Base-by-base conservation (phyloP, 2,329 filamentous ascomycete species). In the Penicillium sp. region DNA sequence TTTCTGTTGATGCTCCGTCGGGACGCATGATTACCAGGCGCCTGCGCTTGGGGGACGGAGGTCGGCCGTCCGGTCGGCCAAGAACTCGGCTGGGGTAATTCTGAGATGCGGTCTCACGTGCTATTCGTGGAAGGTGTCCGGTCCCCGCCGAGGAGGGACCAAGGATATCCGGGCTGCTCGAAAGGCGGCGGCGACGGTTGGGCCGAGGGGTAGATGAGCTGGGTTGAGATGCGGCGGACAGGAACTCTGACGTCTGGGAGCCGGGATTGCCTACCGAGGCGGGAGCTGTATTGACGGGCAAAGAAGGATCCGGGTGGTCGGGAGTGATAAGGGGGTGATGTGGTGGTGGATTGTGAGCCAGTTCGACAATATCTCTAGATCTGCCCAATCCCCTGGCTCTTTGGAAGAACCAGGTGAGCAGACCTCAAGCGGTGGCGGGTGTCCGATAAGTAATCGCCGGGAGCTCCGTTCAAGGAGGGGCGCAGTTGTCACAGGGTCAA, bases 291-390 rank as follows among this genome's bases (percentile, higher is more conserved):
- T 77, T 73, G 68, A 79, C 75, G 75, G 78, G 75, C 66, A 78
- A 82, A 81, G 83, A 81, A 73, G 78, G 81, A 78, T 82, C 76
- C 82, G 84, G 83, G 81, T 82, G 77, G 86, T 87, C 87, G 85
- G 88, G 78, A 80, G 82, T 80, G 85, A 82, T 79, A 82, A 82
- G 83, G 82, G 84, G 75, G 74, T 78, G 76, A 73, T 78, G 79
- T 77, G 83, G 79, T 38, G 54, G 29, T 74, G 72, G 80, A 81
- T 86, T 83, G 85, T 89, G 83, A 83, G 88, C 88, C 88, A 90
- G 88, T 83, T 86, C 87, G 86, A 86, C 78, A 76, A 76, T 78
- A 79, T 63, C 27, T 57, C 48, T 78, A 67, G 68, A 70, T 68
- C 68, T 76, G 75, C 74, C 70, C 70, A 72, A 68, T 70, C 66